These are phyloP conservation scores for Aspergillus latus DNA, from an alignment of 2,329 filamentous ascomycete genomes.

Conservation along the genomic window DNA sequence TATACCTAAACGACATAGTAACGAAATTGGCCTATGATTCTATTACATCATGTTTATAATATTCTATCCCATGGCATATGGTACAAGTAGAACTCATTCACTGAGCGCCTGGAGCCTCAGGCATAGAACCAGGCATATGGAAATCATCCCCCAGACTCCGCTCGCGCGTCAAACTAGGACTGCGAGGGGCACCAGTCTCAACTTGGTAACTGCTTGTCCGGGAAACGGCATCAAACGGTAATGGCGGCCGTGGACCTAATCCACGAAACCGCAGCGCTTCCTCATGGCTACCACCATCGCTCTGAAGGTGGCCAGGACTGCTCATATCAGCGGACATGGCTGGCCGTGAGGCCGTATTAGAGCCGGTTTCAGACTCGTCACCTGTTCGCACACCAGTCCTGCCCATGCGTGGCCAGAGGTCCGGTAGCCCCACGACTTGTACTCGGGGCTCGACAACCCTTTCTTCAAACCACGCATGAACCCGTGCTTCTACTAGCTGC, in stretches of 20 bases:
- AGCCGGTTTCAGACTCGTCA: conserved; percentile 43
- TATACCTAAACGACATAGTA: conserved; percentile 14
- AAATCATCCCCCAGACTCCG: conserved; percentile 36
- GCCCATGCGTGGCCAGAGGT: conserved; percentile 61
- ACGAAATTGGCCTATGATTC: conserved; percentile 13
- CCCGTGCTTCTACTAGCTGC: conserved; percentile 62
- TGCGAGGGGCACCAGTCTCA: conserved; percentile 32
- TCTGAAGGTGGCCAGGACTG: conserved; percentile 19
- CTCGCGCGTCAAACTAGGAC: conserved; percentile 35
- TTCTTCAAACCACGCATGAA: conserved; percentile 68
- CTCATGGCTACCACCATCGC: conserved; percentile 25
- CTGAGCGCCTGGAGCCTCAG: conserved; percentile 26
- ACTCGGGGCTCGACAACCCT: conserved; percentile 65
- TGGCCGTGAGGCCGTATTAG: conserved; percentile 33
- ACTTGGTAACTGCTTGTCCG: conserved; percentile 38
- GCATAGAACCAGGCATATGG: conserved; percentile 43
- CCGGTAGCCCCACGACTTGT: conserved; percentile 63
- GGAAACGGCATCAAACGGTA: conserved; percentile 34
- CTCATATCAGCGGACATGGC: conserved; percentile 30
- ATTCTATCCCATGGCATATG: conserved; percentile 2
- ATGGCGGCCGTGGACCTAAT: conserved; percentile 28
- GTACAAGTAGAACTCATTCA: conserved; percentile 19
- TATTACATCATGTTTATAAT: background rate
- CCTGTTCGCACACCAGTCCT: conserved; percentile 45
- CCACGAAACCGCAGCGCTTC: conserved; percentile 39